Evolutionary conservation across 306 rosid species (phyloP), one percentile per base, ranked within the genome.

Genomic region (Lithocarpus polystachyus): DNA sequence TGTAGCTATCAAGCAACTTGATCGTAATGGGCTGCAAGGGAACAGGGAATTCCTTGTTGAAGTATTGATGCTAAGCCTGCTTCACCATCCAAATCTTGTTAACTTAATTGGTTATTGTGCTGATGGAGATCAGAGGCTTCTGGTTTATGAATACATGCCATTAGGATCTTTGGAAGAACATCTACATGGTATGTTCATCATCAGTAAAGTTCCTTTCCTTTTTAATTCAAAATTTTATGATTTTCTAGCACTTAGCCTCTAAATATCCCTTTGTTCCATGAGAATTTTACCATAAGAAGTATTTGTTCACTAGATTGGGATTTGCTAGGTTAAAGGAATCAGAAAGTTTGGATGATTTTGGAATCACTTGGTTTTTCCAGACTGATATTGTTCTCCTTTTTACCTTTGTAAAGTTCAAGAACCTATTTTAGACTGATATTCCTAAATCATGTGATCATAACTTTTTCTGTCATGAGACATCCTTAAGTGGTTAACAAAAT

Each of bases 61-160:
- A 82, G 90, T 87, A 24, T 75, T 87, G 37, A 87, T 87, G 90
- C 73, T 87, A 60, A 87, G 89, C 76, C 85, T 87, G 55, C 90
- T 87, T 65, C 90, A 87, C 85, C 90, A 87, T 72, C 87, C 87
- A 54, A 87, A 87, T 87, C 90, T 87, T 72, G 90, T 87, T 56
- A 87, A 85, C 77, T 78, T 85, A 72, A 77, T 80, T 75, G 90
- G 90, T 68, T 87, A 87, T 68, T 87, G 90, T 80, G 90, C 90
- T n/a, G 90, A 87, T 77, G 90, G 90, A n/a, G 90, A 87, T 68
- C 90, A 87, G 56, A 85, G 90, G 77, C 88, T 87, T 55, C 76
- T 87, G 83, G 89, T 87, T 75, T 87, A 87, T 17, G 90, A 87
- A 77, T 87, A 82, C 82, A 87, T 87, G 90, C 82, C 90, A 23